Evolutionary conservation across 495 filamentous ascomycete species (phyloP).

Genomic region (Lindgomyces ingoldianus): DNA sequence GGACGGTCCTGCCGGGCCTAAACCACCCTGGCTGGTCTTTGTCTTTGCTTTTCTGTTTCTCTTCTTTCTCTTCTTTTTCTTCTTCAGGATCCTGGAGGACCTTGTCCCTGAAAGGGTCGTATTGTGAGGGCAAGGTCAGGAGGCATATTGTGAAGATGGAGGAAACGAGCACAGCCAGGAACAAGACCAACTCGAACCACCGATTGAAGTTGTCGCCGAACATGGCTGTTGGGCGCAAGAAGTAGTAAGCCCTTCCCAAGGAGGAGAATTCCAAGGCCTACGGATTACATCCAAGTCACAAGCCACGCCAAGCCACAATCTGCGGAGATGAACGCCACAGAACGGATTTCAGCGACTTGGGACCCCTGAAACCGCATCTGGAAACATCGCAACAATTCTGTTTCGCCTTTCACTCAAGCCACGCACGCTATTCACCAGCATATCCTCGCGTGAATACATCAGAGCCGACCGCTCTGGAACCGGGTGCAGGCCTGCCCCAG

Average conservation of each 20-base stretch:
- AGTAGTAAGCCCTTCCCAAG: too few species aligned
- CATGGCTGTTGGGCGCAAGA: neutral
- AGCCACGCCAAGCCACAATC: slow-evolving; percentile 7
- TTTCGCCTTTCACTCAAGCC: slow-evolving; percentile 4
- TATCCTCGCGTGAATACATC: slow-evolving; percentile 2
- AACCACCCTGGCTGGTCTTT: slow-evolving; percentile 1
- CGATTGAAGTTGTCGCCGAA: slow-evolving; percentile 12
- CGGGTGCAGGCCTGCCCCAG: slow-evolving; percentile 24
- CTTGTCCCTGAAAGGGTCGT: slow-evolving; percentile 29
- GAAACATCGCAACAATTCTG: slow-evolving; percentile 7
- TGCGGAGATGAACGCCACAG: slow-evolving; percentile 8
- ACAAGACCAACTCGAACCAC: slow-evolving; percentile 16
- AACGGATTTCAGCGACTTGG: neutral
- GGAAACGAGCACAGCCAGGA: slow-evolving; percentile 13
- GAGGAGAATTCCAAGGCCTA: too few species aligned
- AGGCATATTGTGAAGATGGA: slow-evolving; percentile 24
- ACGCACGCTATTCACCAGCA: neutral
- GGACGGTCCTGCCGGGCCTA: slow-evolving; percentile 55
- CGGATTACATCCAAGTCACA: neutral
- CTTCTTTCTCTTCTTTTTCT: slow-evolving; percentile 20
- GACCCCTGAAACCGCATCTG: slow-evolving; percentile 20
- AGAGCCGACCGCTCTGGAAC: neutral
- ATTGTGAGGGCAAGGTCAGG: slow-evolving; percentile 33
- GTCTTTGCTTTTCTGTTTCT: neutral
- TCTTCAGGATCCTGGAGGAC: slow-evolving; percentile 12